Conservation (phyloP, 2,329 filamentous ascomycete genomes). For the Drechmeria coniospora region DNA sequence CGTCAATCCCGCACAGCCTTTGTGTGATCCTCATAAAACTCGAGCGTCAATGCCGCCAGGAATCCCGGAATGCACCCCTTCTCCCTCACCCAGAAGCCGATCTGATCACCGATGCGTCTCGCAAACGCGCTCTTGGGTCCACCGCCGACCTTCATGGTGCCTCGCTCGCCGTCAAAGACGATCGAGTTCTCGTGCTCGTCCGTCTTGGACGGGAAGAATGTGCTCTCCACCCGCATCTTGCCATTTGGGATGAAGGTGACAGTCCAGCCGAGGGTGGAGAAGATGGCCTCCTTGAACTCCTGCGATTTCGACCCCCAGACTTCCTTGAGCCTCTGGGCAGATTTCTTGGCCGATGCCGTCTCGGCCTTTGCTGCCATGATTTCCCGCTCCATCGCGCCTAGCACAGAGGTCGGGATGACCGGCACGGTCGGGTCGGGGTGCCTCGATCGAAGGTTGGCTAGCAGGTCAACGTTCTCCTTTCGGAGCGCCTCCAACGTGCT, state of each 20-base stretch:
- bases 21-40: conserved; percentile 74
- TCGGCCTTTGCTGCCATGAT: conserved; percentile 56
- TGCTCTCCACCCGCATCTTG: conserved; percentile 78
- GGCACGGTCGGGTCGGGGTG: conserved; percentile 30
- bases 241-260: conserved; percentile 95
- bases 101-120: conserved; percentile 65
- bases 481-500: conserved; percentile 62
- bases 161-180: conserved; percentile 83
- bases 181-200: conserved; percentile 60
- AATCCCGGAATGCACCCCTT: conserved; percentile 90
- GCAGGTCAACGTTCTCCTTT: conserved; percentile 70
- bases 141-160: conserved; percentile 95
- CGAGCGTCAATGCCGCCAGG: conserved; percentile 74
- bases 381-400: conserved; percentile 61
- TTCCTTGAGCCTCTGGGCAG: conserved; percentile 71
- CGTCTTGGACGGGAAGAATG: conserved; percentile 57
- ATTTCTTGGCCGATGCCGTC: conserved; percentile 63
- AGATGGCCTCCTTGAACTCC: conserved; percentile 92
- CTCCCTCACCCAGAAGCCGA: conserved; percentile 92
- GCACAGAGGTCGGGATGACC: conserved; percentile 59
- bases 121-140: conserved; percentile 81
- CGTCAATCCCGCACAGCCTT: too few relatives aligned
- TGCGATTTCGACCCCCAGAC: conserved; percentile 83
- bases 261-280: conserved; percentile 83
- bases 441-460: conserved; percentile 49